phyloP scores from a whole-genome alignment of 169 alveolate species.

The Plasmodium billcollinsi region DNA sequence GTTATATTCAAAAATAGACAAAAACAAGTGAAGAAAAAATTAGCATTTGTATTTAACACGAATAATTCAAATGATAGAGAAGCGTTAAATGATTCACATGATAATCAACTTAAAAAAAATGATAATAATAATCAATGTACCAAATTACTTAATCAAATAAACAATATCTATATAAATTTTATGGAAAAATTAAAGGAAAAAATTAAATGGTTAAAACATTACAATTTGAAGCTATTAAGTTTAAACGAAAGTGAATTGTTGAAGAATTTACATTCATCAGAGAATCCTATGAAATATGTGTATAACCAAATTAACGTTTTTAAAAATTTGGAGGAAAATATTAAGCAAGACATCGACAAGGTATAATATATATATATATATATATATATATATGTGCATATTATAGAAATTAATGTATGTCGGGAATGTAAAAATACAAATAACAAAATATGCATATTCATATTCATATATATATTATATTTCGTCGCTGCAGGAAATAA shows the following conservation, averaged over 20 bases:
- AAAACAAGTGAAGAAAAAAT: constrained; percentile 57
- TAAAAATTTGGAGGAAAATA: constrained; percentile 67
- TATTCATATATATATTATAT: too few relatives aligned
- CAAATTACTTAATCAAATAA: constrained; percentile 66
- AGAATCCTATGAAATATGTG: constrained; percentile 68
- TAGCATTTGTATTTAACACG: constrained; percentile 60
- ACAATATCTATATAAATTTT: constrained; percentile 52
- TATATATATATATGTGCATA: too few relatives aligned
- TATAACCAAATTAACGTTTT: constrained; percentile 42
- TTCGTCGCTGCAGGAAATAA: constrained; percentile 24
- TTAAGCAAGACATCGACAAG: constrained; percentile 68
- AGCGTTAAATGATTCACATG: constrained; percentile 15
- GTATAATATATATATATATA: neutral
- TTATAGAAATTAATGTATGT: too few relatives aligned
- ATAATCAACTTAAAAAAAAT: constrained; percentile 43
- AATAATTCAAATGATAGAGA: constrained; percentile 47
- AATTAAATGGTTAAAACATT: constrained; percentile 68
- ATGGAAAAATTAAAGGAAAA: constrained; percentile 76
- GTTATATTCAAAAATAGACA: constrained; percentile 75
- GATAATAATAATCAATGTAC: constrained; percentile 57
- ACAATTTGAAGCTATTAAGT: constrained; percentile 51
- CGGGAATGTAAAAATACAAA: too few relatives aligned
- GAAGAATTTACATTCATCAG: constrained; percentile 39
- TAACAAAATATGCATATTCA: too few relatives aligned
- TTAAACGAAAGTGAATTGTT: constrained; percentile 41